Conservation (phyloP, 169 alveolate genomes). For the Eimeria sp. region DNA sequence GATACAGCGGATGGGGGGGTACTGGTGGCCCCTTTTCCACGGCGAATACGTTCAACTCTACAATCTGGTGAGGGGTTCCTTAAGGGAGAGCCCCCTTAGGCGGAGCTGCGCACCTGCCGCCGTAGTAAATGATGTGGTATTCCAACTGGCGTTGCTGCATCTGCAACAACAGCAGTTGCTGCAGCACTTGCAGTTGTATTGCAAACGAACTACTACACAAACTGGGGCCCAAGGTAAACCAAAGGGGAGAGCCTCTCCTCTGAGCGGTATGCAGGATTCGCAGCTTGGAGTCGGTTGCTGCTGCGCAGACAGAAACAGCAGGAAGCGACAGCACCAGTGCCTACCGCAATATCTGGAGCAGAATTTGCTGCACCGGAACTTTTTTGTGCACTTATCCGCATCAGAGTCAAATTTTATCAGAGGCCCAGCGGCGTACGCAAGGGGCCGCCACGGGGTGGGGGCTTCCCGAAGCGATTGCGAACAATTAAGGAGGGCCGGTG, state of each 20-base stretch:
- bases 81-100: constrained; percentile 17
- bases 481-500: background rate
- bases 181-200: background rate
- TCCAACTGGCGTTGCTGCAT: background rate
- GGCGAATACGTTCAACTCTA: constrained; percentile 53
- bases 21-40: constrained; percentile 36
- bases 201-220: background rate
- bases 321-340: constrained; percentile 33
- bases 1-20: constrained; percentile 60
- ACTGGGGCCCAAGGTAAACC: background rate
- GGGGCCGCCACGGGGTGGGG: background rate
- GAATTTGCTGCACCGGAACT: constrained; percentile 15
- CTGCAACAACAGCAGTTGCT: constrained; percentile 17
- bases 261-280: background rate
- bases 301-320: constrained; percentile 18
- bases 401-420: background rate
- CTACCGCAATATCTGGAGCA: constrained; percentile 10
- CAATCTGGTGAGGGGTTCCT: constrained; percentile 60
- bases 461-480: background rate
- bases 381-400: background rate
- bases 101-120: constrained; percentile 25
- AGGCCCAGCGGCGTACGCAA: background rate
- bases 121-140: background rate
- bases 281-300: constrained; percentile 35
- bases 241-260: background rate